These are phyloP conservation scores for Fusarium sp. DNA, from an alignment of 2,329 filamentous ascomycete genomes.

Conservation along the genomic window DNA sequence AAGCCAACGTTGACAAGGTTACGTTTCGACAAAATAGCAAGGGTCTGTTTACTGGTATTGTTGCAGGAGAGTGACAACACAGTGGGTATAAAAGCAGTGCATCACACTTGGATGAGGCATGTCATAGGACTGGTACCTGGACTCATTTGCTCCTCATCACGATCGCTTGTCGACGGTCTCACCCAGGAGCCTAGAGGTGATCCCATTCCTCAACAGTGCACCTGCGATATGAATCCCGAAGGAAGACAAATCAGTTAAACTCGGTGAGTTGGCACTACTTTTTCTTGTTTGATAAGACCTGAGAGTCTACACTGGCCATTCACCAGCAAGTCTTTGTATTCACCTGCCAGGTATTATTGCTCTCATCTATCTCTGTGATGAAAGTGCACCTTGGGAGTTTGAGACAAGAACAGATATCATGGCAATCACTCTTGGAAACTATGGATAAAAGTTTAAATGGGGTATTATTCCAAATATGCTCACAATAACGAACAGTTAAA, in stretches of 20 bases:
- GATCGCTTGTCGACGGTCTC: not conserved
- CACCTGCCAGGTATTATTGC: not conserved
- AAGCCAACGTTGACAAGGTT: not conserved
- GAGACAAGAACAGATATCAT: not conserved
- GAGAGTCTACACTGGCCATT: not conserved
- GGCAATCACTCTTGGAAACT: not conserved
- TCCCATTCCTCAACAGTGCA: not conserved
- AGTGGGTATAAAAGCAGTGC: too few relatives aligned
- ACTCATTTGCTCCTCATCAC: not conserved
- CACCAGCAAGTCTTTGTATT: not conserved
- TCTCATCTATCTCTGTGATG: not conserved
- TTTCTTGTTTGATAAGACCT: not conserved
- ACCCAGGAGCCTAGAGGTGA: not conserved
- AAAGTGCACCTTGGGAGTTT: not conserved
- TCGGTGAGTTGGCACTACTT: not conserved
- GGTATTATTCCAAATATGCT: conserved; percentile 48
- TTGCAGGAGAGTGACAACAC: not conserved
- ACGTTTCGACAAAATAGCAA: not conserved
- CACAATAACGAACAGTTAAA: conserved; percentile 39
- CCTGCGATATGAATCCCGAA: not conserved
- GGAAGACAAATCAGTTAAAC: not conserved
- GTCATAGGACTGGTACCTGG: not conserved
- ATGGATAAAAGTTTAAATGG: conserved; percentile 33
- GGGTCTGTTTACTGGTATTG: not conserved
- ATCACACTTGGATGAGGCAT: too few relatives aligned